Conservation (phyloP, 306 rosid species). For the Astragalus glycyphyllos region DNA sequence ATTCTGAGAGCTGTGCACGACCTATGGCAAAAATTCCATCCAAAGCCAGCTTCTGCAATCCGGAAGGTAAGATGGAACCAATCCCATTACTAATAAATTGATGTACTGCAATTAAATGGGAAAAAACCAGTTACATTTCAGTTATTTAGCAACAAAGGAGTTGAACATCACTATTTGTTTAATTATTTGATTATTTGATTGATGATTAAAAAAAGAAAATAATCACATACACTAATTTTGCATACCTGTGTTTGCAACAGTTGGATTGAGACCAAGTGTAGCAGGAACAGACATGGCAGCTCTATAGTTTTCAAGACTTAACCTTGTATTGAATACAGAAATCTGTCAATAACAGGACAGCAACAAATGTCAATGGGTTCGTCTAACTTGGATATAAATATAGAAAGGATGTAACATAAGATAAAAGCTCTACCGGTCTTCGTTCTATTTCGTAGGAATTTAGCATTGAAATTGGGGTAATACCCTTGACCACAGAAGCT, state of each 20-base stretch:
- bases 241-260: constrained; percentile 85
- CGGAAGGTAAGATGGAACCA: constrained; percentile 77
- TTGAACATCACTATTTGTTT: constrained; percentile 23
- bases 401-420: constrained; percentile 26
- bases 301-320: constrained; percentile 82
- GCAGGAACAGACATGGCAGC: constrained; percentile 98
- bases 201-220: constrained; percentile 36
- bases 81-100: constrained; percentile 57
- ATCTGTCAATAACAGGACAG: constrained; percentile 56
- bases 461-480: constrained; percentile 73
- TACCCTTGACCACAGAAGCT: constrained; percentile 79
- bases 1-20: constrained; percentile 78
- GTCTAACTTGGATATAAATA: constrained; percentile 32
- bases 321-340: constrained; percentile 76
- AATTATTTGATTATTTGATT: constrained; percentile 22
- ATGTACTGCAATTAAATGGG: constrained; percentile 70
- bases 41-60: constrained; percentile 74
- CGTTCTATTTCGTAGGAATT: constrained; percentile 84
- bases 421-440: constrained; percentile 70
- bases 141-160: constrained; percentile 35
- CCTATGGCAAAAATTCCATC: constrained; percentile 87
- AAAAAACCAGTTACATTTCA: constrained; percentile 24
- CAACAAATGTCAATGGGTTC: constrained; percentile 25
- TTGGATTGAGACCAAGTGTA: constrained; percentile 91
- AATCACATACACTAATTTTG: constrained; percentile 15